Percentiles rank a stretch among this genome's conserved stretches.
Conservation (phyloP, 1,139 yeast species). For the Kazachstania sp. region DNA sequence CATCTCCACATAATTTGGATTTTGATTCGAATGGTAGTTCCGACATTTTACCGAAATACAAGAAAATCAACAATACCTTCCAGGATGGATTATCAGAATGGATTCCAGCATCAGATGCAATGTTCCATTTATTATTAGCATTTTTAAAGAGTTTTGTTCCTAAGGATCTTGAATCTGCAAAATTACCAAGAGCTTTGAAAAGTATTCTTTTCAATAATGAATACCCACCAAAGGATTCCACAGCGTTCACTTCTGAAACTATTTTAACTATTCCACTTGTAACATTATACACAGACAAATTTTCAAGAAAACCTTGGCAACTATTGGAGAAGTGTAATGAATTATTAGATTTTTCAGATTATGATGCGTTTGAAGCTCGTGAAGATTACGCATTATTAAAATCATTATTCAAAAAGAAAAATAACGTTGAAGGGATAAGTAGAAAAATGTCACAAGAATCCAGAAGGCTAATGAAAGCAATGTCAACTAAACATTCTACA, state of each 20-base stretch:
- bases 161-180: slow-evolving; percentile 41
- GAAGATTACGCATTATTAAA: slow-evolving; percentile 74
- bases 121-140: slow-evolving; percentile 70
- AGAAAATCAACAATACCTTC: slow-evolving; percentile 35
- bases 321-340: slow-evolving; percentile 46
- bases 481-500: slow-evolving; percentile 42
- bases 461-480: slow-evolving; percentile 52
- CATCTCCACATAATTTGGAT: slow-evolving; percentile 12
- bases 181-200: slow-evolving; percentile 58
- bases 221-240: slow-evolving; percentile 52
- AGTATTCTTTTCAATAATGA: slow-evolving; percentile 52
- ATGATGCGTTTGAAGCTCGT: slow-evolving; percentile 59
- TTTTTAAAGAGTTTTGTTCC: slow-evolving; percentile 77
- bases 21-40: slow-evolving; percentile 10
- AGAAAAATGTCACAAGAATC: slow-evolving; percentile 68
- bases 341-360: slow-evolving; percentile 60
- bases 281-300: slow-evolving; percentile 52
- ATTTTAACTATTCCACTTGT: slow-evolving; percentile 59
- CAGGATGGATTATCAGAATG: slow-evolving; percentile 68
- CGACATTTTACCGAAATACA: slow-evolving; percentile 1
- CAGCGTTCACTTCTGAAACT: slow-evolving; percentile 34
- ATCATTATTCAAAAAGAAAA: slow-evolving; percentile 54
- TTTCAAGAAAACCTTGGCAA: slow-evolving; percentile 47
- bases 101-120: slow-evolving; percentile 78
- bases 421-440: slow-evolving; percentile 46